phyloP scores from a whole-genome alignment of 1,139 yeast species.

The Diutina neorugosa region DNA sequence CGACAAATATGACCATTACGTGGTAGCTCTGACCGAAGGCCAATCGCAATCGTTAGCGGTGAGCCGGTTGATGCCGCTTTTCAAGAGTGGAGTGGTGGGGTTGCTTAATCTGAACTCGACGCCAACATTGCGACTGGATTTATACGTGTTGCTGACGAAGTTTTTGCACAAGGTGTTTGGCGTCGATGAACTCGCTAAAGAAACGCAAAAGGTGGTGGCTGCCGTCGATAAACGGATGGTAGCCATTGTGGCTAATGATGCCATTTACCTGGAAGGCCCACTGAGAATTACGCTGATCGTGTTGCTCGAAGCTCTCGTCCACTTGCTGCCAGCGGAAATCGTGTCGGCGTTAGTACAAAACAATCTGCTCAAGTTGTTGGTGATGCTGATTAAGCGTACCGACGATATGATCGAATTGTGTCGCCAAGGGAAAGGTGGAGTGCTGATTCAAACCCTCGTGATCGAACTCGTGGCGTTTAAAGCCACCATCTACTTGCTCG shows the following conservation, averaged over 20 bases:
- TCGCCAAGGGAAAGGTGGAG: constrained; percentile 17
- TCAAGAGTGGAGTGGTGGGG: constrained; percentile 65
- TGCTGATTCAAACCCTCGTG: constrained; percentile 34
- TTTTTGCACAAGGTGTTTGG: constrained; percentile 42
- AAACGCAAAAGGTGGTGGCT: constrained; percentile 39
- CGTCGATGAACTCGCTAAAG: constrained; percentile 28
- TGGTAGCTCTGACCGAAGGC: constrained; percentile 5
- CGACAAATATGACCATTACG: constrained; percentile 40
- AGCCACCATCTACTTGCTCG: constrained; percentile 54
- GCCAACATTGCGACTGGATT: constrained; percentile 58
- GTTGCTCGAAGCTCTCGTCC: constrained; percentile 57
- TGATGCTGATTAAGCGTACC: constrained; percentile 55
- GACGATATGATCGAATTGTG: constrained; percentile 41
- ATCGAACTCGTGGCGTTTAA: constrained; percentile 72
- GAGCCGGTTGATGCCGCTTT: constrained; percentile 48
- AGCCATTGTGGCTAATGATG: constrained; percentile 62
- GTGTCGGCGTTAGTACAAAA: constrained; percentile 50
- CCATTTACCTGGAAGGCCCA: constrained; percentile 68
- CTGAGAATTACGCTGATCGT: constrained; percentile 68
- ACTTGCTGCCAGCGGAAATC: constrained; percentile 41
- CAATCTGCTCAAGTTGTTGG: constrained; percentile 52
- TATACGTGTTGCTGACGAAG: constrained; percentile 62
- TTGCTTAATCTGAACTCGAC: constrained; percentile 60
- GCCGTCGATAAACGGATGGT: constrained; percentile 52
- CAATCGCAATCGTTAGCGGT: not conserved